Evolutionary conservation across 306 rosid species (phyloP).

Genomic region (Dryas alaskensis): DNA sequence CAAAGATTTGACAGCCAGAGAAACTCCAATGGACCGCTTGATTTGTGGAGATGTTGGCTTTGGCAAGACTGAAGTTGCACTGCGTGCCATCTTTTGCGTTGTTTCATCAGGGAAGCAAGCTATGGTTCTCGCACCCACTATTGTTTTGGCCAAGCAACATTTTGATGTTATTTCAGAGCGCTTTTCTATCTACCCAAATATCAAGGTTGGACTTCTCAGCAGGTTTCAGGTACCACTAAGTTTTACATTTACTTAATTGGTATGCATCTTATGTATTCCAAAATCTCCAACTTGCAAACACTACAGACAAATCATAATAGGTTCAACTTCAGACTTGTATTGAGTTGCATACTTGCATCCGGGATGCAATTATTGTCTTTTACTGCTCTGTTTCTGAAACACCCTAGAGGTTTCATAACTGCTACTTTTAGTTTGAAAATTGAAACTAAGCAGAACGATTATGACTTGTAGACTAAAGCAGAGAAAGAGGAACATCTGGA

Average conservation of each 20-base stretch:
- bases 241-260: background rate
- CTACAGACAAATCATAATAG: background rate
- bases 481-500: slow-evolving; percentile 72
- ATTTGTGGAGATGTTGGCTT: slow-evolving; percentile 98
- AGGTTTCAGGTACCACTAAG: slow-evolving; percentile 79
- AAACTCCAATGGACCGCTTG: slow-evolving; percentile 94
- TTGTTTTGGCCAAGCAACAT: slow-evolving; percentile 94
- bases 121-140: slow-evolving; percentile 94
- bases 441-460: slow-evolving; percentile 36
- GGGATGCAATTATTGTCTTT: background rate
- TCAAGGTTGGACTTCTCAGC: slow-evolving; percentile 76
- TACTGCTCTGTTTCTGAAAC: background rate
- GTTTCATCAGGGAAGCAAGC: slow-evolving; percentile 88
- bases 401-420: slow-evolving; percentile 11
- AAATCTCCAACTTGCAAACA: background rate
- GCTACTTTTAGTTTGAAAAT: slow-evolving; percentile 28
- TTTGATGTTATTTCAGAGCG: slow-evolving; percentile 80
- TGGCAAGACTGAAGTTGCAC: slow-evolving; percentile 98
- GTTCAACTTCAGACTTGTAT: background rate
- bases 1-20: slow-evolving; percentile 73
- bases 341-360: background rate
- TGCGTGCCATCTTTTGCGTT: slow-evolving; percentile 82
- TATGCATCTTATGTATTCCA: background rate
- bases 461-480: slow-evolving; percentile 66
- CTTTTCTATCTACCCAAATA: slow-evolving; percentile 62